Evolutionary conservation across 2,329 filamentous ascomycete genomes (phyloP).

Genomic region (Simplicillium aogashimaense): DNA sequence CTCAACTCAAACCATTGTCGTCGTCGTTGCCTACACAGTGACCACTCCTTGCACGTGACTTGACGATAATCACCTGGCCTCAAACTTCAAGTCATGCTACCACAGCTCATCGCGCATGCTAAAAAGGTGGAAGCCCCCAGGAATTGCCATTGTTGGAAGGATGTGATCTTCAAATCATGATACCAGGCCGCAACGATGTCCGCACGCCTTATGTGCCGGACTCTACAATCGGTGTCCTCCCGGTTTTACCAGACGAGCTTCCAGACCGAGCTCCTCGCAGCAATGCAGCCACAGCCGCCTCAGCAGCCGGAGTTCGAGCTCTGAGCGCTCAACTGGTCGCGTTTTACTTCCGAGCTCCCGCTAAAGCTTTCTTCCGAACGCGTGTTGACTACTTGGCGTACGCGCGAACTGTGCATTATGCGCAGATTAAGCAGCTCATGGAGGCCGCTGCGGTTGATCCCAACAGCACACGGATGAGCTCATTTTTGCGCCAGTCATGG

Average conservation of each 20-base stretch:
- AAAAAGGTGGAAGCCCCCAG: too few relatives aligned
- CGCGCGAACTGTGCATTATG: constrained; percentile 41
- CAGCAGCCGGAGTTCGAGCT: constrained; percentile 75
- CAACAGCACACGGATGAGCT: constrained; percentile 20
- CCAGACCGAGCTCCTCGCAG: constrained; percentile 38
- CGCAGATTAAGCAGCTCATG: constrained; percentile 27
- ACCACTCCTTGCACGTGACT: too few relatives aligned
- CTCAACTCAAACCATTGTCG: too few relatives aligned
- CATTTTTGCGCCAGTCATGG: constrained; percentile 30
- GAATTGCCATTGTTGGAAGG: too few relatives aligned
- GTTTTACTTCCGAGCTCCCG: constrained; percentile 85
- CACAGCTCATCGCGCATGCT: too few relatives aligned
- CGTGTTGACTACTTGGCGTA: constrained; percentile 72
- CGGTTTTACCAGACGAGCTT: constrained; percentile 31
- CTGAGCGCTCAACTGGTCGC: constrained; percentile 74
- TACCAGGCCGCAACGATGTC: not conserved
- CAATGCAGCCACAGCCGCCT: constrained; percentile 60
- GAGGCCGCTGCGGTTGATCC: constrained; percentile 24
- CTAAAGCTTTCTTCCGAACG: constrained; percentile 87
- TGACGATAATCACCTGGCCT: too few relatives aligned
- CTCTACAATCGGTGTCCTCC: constrained; percentile 29
- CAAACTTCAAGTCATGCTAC: too few relatives aligned
- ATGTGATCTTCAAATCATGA: too few relatives aligned
- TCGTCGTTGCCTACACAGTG: too few relatives aligned
- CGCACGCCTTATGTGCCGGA: constrained; percentile 8